These are phyloP conservation scores for Singerocomus inundabilis DNA, from an alignment of 1,284 basidiomycete genomes.

Conservation along the genomic window DNA sequence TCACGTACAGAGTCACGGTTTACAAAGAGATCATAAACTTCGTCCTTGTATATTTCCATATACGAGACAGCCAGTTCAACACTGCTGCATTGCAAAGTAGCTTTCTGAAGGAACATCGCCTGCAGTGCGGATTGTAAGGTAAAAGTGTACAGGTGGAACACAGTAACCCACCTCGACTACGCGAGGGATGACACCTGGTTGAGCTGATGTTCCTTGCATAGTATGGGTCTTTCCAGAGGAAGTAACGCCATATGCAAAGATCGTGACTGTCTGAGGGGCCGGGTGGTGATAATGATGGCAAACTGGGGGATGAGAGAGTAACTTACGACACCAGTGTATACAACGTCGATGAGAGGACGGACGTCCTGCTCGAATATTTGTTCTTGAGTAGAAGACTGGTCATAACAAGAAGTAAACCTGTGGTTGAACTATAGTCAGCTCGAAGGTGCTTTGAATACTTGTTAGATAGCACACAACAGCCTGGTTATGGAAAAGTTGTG, in stretches of 20 bases:
- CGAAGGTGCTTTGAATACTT: too few species aligned
- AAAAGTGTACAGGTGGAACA: neutral
- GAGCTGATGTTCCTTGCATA: constrained; percentile 70
- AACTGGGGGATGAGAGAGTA: neutral
- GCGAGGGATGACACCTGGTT: constrained; percentile 80
- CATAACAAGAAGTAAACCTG: constrained; percentile 72
- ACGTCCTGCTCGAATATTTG: constrained; percentile 72
- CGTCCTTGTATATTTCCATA: constrained; percentile 87
- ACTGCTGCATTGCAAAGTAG: constrained; percentile 35
- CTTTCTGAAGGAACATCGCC: constrained; percentile 52
- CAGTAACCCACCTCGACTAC: constrained; percentile 54
- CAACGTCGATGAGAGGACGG: constrained; percentile 64
- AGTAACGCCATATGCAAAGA: constrained; percentile 82
- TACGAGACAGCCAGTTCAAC: constrained; percentile 63
- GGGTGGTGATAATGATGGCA: neutral
- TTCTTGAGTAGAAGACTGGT: constrained; percentile 60
- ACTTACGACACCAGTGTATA: constrained; percentile 66
- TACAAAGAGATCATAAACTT: constrained; percentile 79
- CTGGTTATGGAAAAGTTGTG: neutral
- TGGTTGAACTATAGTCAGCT: neutral
- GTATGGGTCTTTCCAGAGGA: constrained; percentile 84
- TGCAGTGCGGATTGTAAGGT: constrained; percentile 21
- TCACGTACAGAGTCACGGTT: constrained; percentile 56
- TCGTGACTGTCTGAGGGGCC: constrained; percentile 61
- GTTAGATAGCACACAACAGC: neutral